Evolutionary conservation across 1,284 basidiomycete species (phyloP).

Genomic region (Rhodotorula sp.): DNA sequence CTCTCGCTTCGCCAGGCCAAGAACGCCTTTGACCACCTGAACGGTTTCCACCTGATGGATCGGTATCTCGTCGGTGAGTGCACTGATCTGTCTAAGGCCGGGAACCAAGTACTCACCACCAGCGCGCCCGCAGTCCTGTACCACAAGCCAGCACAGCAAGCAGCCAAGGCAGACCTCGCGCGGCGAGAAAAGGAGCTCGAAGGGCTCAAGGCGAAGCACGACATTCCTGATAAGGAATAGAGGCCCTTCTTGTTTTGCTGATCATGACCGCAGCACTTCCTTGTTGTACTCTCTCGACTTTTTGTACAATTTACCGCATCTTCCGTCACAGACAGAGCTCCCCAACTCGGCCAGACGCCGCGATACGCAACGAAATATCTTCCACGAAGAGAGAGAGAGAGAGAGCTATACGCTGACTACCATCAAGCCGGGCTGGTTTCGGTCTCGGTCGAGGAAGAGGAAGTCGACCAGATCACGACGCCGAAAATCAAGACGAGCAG

Average conservation of each 20-base stretch:
- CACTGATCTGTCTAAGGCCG: neutral
- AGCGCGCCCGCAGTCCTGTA: conserved; percentile 67
- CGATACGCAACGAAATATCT: too few relatives aligned
- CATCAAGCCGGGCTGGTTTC: neutral
- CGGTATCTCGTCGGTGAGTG: conserved; percentile 70
- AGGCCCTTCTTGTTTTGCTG: neutral
- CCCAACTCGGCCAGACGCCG: too few relatives aligned
- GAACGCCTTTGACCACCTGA: conserved; percentile 91
- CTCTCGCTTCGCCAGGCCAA: conserved; percentile 55
- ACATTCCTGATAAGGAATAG: conserved; percentile 46
- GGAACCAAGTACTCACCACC: neutral
- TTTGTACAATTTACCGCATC: too few relatives aligned
- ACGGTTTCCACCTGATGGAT: conserved; percentile 97
- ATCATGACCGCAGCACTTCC: too few relatives aligned
- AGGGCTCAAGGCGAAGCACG: conserved; percentile 75
- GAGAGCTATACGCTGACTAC: neutral
- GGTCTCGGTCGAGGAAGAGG: neutral
- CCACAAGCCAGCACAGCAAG: conserved; percentile 94
- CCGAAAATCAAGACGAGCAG: neutral
- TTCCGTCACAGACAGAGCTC: too few relatives aligned
- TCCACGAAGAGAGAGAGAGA: too few relatives aligned
- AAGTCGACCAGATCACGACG: neutral
- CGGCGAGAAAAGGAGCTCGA: conserved; percentile 86
- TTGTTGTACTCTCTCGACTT: neutral
- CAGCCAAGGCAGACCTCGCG: conserved; percentile 89